Evolutionary conservation across 2,329 filamentous ascomycete genomes (phyloP), one percentile per base, ranked within the genome.

Genomic region (Akanthomyces muscarius): DNA sequence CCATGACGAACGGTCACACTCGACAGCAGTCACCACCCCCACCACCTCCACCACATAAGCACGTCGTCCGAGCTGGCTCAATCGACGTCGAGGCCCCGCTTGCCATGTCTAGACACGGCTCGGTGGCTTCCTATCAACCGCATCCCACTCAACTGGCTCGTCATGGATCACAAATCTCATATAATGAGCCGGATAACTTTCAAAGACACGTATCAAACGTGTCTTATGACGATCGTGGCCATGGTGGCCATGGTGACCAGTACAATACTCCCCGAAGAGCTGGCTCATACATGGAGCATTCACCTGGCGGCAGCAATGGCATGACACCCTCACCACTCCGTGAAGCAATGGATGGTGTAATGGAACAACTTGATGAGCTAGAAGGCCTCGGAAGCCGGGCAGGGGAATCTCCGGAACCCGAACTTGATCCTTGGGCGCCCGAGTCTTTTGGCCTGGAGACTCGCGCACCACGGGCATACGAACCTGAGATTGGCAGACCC

Each of bases 301-400:
- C 91, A 5, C 87, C 90, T 2, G 85, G 82, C 52, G 79, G 80
- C 45, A 85, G 82, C 51, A 87, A 86, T 6, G 52, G 52, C 1
- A 79, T 91, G 73, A 99, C 95, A 0, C 95, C 95, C 1, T 98
- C 95, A 2, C 95, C 95, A 0, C 79, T 99, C 3, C 85, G 95
- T 64, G 92, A 93, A 74, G 95, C 95, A 1, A 99, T 99, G 92
- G 94, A 98, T 71, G 94, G 96, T 74, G 93, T 99, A 4, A 97
- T 98, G 86, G 92, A 95, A 67, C 96, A 95, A 62, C 77, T 99
- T 50, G 89, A 96, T 71, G 92, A 93, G 65, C 91, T 99, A 81
- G 74, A 72, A 25, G 71, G 71, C 7, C 62, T 73, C 0, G 70
- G 89, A 21, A 80, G 88, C 68, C 80, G 84, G 48, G 82, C 83